Evolutionary conservation across 2,329 filamentous ascomycete species (phyloP).

Genomic region (Cercospora beticola): DNA sequence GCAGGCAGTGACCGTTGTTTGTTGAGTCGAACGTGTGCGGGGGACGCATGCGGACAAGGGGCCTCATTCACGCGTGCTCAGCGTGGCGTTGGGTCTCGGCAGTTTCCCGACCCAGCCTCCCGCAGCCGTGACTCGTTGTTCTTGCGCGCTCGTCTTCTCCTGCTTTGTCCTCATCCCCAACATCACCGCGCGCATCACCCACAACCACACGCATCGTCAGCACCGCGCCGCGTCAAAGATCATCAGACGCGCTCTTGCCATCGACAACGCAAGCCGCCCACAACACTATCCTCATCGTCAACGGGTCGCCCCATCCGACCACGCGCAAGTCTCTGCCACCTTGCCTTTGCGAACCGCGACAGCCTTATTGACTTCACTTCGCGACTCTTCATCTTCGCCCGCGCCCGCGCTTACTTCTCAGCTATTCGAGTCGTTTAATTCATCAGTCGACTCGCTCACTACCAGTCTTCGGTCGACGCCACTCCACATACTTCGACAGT

Average conservation of each 20-base stretch:
- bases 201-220: slow-evolving; percentile 11
- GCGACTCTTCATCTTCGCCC: slow-evolving; percentile 9
- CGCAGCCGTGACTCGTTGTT: not conserved
- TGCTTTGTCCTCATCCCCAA: slow-evolving; percentile 9
- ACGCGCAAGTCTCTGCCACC: slow-evolving; percentile 18
- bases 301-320: slow-evolving; percentile 1
- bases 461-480: slow-evolving; percentile 8
- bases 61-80: not conserved
- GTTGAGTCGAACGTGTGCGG: not conserved
- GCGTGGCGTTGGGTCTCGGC: not conserved
- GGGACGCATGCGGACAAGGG: not conserved
- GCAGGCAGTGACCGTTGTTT: not conserved
- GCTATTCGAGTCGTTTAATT: slow-evolving; percentile 11
- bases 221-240: slow-evolving; percentile 14
- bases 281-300: not conserved
- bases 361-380: slow-evolving; percentile 11
- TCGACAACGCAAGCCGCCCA: slow-evolving; percentile 1
- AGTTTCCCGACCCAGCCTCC: not conserved
- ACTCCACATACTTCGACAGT: not conserved
- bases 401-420: slow-evolving; percentile 19
- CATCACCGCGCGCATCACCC: slow-evolving; percentile 10
- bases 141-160: not conserved
- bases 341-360: slow-evolving; percentile 19
- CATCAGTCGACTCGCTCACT: slow-evolving; percentile 9
- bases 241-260: slow-evolving; percentile 11